A percentile compares a stretch with the other conserved stretches of the same genome.
Evolutionary conservation across 371 early-diverging fungal species (phyloP).

Genomic region (Zopfochytrium polystomum): DNA sequence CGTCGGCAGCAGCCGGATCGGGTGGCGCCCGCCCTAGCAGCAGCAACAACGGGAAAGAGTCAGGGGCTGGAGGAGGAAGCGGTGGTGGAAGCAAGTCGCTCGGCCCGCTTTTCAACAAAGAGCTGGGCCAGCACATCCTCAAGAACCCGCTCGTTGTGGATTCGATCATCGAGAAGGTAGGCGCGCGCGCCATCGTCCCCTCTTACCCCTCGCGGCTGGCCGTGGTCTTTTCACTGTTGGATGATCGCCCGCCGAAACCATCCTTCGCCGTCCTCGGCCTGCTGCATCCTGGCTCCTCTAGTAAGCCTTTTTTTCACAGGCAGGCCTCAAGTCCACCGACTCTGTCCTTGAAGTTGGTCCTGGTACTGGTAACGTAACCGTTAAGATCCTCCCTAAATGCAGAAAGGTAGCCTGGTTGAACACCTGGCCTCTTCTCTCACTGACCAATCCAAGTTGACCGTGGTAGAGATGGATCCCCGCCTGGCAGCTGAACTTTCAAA

Average conservation of each 20-base stretch:
- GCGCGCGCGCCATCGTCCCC: not conserved
- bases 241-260: too few relatives aligned
- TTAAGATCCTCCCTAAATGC: conserved; percentile 90
- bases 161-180: conserved; percentile 95
- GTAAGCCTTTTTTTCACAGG: conserved; percentile 55
- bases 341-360: conserved; percentile 98
- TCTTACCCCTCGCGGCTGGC: not conserved
- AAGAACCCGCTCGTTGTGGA: conserved; percentile 98
- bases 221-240: not conserved
- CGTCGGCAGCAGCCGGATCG: too few relatives aligned
- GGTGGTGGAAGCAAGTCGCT: conserved; percentile 10
- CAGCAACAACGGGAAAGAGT: too few relatives aligned
- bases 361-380: conserved; percentile 99
- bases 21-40: too few relatives aligned
- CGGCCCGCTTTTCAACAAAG: conserved; percentile 95
- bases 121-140: conserved; percentile 98
- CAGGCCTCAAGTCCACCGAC: conserved; percentile 88
- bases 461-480: conserved; percentile 97
- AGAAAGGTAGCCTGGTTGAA: conserved; percentile 70
- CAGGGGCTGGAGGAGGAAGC: conserved; percentile 3
- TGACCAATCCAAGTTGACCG: conserved; percentile 44
- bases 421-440: not conserved
- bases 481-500: conserved; percentile 97
- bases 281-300: too few relatives aligned
- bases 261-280: too few relatives aligned